A percentile compares a stretch with the other conserved stretches of the same genome.
phyloP scores from a whole-genome alignment of 2,329 filamentous ascomycete species.

The Phaeosphaeria sp. region DNA sequence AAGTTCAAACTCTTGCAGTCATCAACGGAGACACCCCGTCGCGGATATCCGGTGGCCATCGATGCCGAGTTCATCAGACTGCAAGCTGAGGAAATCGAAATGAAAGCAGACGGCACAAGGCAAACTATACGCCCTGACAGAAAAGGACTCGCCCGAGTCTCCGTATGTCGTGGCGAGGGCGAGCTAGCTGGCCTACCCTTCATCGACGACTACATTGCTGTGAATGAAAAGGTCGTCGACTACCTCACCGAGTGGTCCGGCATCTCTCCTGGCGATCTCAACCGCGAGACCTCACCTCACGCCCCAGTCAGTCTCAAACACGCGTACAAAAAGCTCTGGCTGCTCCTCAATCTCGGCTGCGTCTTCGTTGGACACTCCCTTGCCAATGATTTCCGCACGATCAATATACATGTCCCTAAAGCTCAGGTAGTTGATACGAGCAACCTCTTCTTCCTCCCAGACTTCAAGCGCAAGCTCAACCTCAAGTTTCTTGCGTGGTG shows the following conservation, averaged over 20 bases:
- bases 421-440: conserved; percentile 93
- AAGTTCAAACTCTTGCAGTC: conserved; percentile 68
- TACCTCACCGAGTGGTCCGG: conserved; percentile 95
- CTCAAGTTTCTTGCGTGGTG: conserved; percentile 88
- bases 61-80: conserved; percentile 97
- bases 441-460: conserved; percentile 84
- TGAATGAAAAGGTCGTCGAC: conserved; percentile 90
- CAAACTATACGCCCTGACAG: conserved; percentile 92
- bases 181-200: conserved; percentile 83
- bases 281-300: conserved; percentile 77
- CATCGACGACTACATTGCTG: conserved; percentile 96
- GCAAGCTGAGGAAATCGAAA: conserved; percentile 91
- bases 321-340: conserved; percentile 98
- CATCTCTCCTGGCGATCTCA: conserved; percentile 84
- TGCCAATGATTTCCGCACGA: conserved; percentile 94
- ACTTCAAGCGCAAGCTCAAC: conserved; percentile 83
- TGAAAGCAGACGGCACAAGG: conserved; percentile 91
- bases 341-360: conserved; percentile 91
- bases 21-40: conserved; percentile 69
- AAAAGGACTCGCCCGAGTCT: conserved; percentile 90
- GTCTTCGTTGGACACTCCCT: conserved; percentile 93
- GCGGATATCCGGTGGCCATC: conserved; percentile 81
- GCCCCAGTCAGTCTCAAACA: conserved; percentile 87
- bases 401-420: conserved; percentile 95
- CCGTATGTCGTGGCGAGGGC: conserved; percentile 82